These are phyloP conservation scores for Daedaleopsis sinensis DNA, from an alignment of 768 basidiomycete genomes.

Conservation along the genomic window DNA sequence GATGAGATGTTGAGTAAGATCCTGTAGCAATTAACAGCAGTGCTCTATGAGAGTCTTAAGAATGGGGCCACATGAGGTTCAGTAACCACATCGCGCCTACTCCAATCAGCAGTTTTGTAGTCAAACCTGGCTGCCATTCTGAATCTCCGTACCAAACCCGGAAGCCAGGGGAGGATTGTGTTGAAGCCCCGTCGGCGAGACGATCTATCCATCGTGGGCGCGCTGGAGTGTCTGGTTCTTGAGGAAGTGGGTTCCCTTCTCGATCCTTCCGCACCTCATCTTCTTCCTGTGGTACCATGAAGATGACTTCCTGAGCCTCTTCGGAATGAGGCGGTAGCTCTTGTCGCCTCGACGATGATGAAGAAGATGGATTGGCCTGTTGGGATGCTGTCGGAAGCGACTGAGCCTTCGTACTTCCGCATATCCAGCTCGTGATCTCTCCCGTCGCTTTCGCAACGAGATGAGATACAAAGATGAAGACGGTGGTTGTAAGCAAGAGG, in stretches of 20 bases:
- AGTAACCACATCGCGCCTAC: slow-evolving; percentile 60
- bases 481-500: slow-evolving; percentile 69
- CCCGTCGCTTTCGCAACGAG: slow-evolving; percentile 76
- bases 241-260: slow-evolving; percentile 35
- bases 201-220: slow-evolving; percentile 57
- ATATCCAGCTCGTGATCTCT: slow-evolving; percentile 65
- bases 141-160: slow-evolving; percentile 34
- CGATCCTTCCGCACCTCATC: slow-evolving; percentile 25
- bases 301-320: slow-evolving; percentile 27
- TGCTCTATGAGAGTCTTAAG: background rate
- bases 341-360: background rate
- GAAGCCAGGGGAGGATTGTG: slow-evolving; percentile 27
- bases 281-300: slow-evolving; percentile 24
- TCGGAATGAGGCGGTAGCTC: slow-evolving; percentile 1
- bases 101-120: slow-evolving; percentile 44
- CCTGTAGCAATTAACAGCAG: background rate
- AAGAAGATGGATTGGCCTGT: slow-evolving; percentile 2
- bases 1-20: background rate
- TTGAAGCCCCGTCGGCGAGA: slow-evolving; percentile 39
- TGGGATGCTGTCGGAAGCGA: slow-evolving; percentile 23
- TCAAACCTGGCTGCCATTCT: slow-evolving; percentile 43
- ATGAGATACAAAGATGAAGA: slow-evolving; percentile 83
- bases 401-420: slow-evolving; percentile 37
- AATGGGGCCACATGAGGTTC: slow-evolving; percentile 61
- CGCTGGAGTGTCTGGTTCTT: slow-evolving; percentile 43